Conservation (phyloP, 768 basidiomycete species). For the Omphalotus guepiniiformis region DNA sequence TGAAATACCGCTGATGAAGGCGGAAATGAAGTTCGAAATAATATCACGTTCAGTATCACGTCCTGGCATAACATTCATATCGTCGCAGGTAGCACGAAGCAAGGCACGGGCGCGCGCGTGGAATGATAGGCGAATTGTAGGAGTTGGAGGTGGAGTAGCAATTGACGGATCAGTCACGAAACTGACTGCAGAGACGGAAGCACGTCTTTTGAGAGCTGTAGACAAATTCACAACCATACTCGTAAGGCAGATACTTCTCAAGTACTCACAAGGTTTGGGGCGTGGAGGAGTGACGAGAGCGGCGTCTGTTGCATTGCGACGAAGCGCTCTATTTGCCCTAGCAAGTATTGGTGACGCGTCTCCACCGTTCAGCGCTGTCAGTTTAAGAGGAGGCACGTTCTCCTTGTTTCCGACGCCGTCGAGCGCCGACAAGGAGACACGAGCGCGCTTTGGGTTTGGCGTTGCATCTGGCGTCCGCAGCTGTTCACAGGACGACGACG, state of each 20-base stretch:
- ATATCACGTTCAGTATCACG: slow-evolving; percentile 58
- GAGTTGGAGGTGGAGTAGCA: slow-evolving; percentile 60
- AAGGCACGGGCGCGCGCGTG: slow-evolving; percentile 63
- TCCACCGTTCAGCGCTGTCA: slow-evolving; percentile 28
- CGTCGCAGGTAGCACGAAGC: slow-evolving; percentile 70
- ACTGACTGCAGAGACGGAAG: slow-evolving; percentile 43
- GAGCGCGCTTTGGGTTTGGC: slow-evolving; percentile 62
- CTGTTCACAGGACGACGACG: slow-evolving; percentile 19
- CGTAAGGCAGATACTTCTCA: slow-evolving; percentile 10
- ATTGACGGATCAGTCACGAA: slow-evolving; percentile 39
- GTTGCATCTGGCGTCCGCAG: slow-evolving; percentile 59
- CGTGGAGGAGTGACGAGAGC: slow-evolving; percentile 35
- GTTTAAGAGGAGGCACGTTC: slow-evolving; percentile 63
- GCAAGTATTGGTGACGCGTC: slow-evolving; percentile 28
- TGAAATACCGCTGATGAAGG: slow-evolving; percentile 40
- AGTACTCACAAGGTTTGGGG: slow-evolving; percentile 38
- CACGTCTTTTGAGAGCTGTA: slow-evolving; percentile 41
- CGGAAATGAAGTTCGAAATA: slow-evolving; percentile 57
- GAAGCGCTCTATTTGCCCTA: slow-evolving; percentile 34
- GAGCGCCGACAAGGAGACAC: slow-evolving; percentile 34
- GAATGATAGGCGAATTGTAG: slow-evolving; percentile 46
- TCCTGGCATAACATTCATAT: slow-evolving; percentile 54
- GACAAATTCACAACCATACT: not conserved
- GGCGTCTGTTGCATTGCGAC: slow-evolving; percentile 29
- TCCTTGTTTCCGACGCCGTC: slow-evolving; percentile 74